Conservation (phyloP, 768 basidiomycete genomes). For the Amanita exitialis region DNA sequence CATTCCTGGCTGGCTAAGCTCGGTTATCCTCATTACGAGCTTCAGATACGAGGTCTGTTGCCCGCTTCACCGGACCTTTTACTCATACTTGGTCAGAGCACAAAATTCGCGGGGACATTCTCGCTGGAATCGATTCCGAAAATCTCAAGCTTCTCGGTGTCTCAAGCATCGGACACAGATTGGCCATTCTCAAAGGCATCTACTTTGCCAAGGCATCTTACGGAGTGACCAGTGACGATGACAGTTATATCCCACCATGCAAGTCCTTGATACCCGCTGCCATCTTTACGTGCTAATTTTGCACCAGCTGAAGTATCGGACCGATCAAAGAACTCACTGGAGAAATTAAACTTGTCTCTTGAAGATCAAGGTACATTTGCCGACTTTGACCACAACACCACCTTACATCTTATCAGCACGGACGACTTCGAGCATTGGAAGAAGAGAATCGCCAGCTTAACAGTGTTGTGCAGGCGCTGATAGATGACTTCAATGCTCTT, state of each 20-base stretch:
- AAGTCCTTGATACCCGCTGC: slow-evolving; percentile 19
- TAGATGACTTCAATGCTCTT: slow-evolving; percentile 52
- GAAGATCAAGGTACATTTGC: slow-evolving; percentile 61
- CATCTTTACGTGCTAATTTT: background rate
- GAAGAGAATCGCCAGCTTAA: slow-evolving; percentile 69
- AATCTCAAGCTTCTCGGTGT: slow-evolving; percentile 82
- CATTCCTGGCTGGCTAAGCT: slow-evolving; percentile 67
- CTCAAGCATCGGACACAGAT: slow-evolving; percentile 81
- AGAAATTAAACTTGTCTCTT: slow-evolving; percentile 55
- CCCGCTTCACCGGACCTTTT: slow-evolving; percentile 6
- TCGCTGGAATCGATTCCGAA: slow-evolving; percentile 78
- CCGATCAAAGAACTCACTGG: slow-evolving; percentile 36
- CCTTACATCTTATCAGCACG: slow-evolving; percentile 33
- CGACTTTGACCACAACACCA: background rate
- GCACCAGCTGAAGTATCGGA: slow-evolving; percentile 21
- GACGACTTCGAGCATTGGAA: slow-evolving; percentile 59
- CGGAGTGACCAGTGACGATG: slow-evolving; percentile 72
- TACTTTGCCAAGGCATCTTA: slow-evolving; percentile 84
- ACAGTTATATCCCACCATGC: slow-evolving; percentile 88
- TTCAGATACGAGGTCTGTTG: slow-evolving; percentile 63
- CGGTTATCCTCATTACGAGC: slow-evolving; percentile 81
- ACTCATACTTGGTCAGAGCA: slow-evolving; percentile 48
- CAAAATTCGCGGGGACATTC: slow-evolving; percentile 83
- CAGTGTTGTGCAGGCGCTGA: slow-evolving; percentile 46
- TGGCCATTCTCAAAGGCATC: slow-evolving; percentile 86